These are phyloP conservation scores for Pseudogymnoascus pannorum DNA, from an alignment of 2,329 filamentous ascomycete genomes.

Conservation along the genomic window DNA sequence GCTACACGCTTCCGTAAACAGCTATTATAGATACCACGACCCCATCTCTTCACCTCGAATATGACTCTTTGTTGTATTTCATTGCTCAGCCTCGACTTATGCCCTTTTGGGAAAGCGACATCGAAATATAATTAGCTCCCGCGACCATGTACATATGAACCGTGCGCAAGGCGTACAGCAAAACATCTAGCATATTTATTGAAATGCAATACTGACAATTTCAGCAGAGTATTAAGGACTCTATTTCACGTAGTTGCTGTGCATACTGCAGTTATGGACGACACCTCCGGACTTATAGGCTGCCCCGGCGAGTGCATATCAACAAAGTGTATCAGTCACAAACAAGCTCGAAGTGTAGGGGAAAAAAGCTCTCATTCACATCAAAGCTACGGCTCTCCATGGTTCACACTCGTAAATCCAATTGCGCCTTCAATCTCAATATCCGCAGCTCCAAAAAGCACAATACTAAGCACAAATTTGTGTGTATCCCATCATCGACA, in stretches of 20 bases:
- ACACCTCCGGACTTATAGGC: no score
- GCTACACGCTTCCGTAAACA: neutral
- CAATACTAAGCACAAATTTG: neutral
- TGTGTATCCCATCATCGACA: constrained; percentile 65
- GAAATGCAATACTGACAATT: no score
- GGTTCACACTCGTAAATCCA: neutral
- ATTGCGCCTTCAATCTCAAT: neutral
- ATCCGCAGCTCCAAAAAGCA: neutral
- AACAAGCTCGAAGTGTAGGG: neutral
- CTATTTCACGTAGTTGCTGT: no score
- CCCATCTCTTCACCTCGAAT: neutral
- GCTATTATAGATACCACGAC: neutral
- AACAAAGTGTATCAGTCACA: neutral
- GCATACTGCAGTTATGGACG: no score
- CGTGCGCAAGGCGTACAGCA: neutral
- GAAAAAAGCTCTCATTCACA: neutral
- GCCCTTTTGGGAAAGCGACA: neutral
- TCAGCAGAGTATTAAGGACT: no score
- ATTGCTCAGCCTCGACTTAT: neutral
- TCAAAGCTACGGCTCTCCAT: neutral
- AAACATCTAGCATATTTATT: no score
- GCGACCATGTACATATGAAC: neutral
- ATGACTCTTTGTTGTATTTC: neutral
- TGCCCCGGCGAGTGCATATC: neutral
- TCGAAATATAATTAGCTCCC: neutral